Evolutionary conservation across 179 eudicot species (phyloP).

Genomic region (Spinacia oleracea): DNA sequence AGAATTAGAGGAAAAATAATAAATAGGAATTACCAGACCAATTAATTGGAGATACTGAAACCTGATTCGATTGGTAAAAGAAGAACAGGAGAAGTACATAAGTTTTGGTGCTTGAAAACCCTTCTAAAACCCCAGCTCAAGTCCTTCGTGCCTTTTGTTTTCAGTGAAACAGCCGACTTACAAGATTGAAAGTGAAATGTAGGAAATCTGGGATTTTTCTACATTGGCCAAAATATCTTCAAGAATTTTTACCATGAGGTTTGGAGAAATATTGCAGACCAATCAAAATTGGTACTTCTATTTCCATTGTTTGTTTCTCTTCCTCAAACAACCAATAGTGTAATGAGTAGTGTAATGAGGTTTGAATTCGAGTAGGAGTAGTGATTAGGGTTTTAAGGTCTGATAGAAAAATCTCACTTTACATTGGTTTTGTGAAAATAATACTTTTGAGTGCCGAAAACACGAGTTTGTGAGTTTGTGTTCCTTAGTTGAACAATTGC

Average conservation of each 20-base stretch:
- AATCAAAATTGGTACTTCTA: too few species aligned
- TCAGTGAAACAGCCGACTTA: not conserved
- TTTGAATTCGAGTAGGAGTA: too few species aligned
- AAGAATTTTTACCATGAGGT: not conserved
- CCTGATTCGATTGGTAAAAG: not conserved
- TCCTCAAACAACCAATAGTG: too few species aligned
- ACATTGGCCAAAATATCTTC: not conserved
- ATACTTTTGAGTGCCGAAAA: too few species aligned
- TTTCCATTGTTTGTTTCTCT: too few species aligned
- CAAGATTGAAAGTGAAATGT: not conserved
- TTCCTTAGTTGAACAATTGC: too few species aligned
- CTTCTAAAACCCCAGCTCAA: slow-evolving; percentile 26
- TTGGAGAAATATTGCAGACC: too few species aligned
- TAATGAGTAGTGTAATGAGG: too few species aligned
- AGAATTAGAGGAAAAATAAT: not conserved
- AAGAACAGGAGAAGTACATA: slow-evolving; percentile 5
- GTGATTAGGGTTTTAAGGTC: too few species aligned
- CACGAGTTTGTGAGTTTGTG: too few species aligned
- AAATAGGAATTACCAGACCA: not conserved
- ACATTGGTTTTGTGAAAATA: too few species aligned
- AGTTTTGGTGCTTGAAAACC: slow-evolving; percentile 18
- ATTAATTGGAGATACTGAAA: slow-evolving; percentile 11
- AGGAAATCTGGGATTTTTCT: not conserved
- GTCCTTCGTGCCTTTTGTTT: slow-evolving; percentile 7
- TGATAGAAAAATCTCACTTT: too few species aligned